Percentiles rank a stretch among this genome's conserved stretches.
Conservation (phyloP, 139 green algal species). For the Chlamydomonas eustigma region DNA sequence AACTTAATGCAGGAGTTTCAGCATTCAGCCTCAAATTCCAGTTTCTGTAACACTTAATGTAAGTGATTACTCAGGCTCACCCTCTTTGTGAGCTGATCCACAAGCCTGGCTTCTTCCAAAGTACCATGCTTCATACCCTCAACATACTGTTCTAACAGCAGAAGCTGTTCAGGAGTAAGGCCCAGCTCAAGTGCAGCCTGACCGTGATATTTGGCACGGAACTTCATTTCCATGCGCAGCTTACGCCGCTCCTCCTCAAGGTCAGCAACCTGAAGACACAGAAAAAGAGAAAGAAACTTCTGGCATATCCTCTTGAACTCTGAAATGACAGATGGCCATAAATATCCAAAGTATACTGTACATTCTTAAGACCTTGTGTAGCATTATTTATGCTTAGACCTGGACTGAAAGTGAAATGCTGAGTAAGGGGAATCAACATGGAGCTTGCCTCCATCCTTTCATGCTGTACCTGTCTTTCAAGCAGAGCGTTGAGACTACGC, state of each 20-base stretch:
- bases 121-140: constrained; percentile 54
- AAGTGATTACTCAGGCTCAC: too few relatives aligned
- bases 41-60: too few relatives aligned
- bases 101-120: constrained; percentile 43
- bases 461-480: constrained; percentile 56
- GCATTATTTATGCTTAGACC: too few relatives aligned
- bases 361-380: too few relatives aligned
- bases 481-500: constrained; percentile 47
- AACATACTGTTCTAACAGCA: constrained; percentile 64
- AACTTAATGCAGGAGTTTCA: too few relatives aligned
- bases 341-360: too few relatives aligned
- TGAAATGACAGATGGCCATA: too few relatives aligned
- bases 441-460: too few relatives aligned
- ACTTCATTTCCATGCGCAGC: constrained; percentile 71
- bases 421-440: too few relatives aligned
- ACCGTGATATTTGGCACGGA: constrained; percentile 73
- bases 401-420: too few relatives aligned
- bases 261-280: constrained; percentile 47
- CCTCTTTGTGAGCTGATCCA: constrained; percentile 53
- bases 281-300: not conserved
- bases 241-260: constrained; percentile 72
- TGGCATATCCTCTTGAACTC: too few relatives aligned
- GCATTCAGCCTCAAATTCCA: too few relatives aligned
- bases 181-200: constrained; percentile 56
- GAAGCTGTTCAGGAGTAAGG: constrained; percentile 60